Evolutionary conservation across 176 grass and related monocot species (phyloP).

Genomic region (Microstegium vimineum): DNA sequence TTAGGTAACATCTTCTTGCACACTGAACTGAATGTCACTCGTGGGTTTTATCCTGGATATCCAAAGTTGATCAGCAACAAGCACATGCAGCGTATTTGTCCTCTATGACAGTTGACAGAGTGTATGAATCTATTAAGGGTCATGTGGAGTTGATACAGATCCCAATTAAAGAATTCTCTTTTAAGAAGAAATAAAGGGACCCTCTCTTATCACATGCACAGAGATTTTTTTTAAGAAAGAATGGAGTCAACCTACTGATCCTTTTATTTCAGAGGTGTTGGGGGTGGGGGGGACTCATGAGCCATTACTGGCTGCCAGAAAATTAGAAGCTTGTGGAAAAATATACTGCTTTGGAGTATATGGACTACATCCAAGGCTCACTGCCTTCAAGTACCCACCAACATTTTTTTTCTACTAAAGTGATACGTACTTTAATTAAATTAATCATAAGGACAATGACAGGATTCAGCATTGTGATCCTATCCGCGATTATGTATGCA

Average conservation of each 20-base stretch:
- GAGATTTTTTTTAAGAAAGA: neutral
- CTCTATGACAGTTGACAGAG: neutral
- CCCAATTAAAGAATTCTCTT: neutral
- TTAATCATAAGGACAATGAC: conserved; percentile 15
- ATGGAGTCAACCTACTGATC: neutral
- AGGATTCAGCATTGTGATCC: neutral
- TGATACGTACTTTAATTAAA: conserved; percentile 9
- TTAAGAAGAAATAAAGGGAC: neutral
- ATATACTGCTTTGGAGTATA: neutral
- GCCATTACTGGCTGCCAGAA: neutral
- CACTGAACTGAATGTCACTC: neutral
- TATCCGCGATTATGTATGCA: neutral
- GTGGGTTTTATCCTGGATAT: neutral
- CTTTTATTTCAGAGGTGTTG: too few species aligned
- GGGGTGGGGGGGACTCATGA: neutral
- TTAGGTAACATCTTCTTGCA: neutral
- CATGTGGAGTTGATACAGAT: neutral
- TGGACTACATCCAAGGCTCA: conserved; percentile 16
- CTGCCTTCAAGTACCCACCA: conserved; percentile 2
- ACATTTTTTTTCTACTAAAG: conserved; percentile 15
- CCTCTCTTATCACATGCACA: neutral
- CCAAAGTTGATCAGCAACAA: neutral
- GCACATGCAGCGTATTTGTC: neutral
- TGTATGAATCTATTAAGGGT: neutral
- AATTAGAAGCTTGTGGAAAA: neutral